phyloP scores from a whole-genome alignment of 2,329 filamentous ascomycete species.

The Fusarium sp. region DNA sequence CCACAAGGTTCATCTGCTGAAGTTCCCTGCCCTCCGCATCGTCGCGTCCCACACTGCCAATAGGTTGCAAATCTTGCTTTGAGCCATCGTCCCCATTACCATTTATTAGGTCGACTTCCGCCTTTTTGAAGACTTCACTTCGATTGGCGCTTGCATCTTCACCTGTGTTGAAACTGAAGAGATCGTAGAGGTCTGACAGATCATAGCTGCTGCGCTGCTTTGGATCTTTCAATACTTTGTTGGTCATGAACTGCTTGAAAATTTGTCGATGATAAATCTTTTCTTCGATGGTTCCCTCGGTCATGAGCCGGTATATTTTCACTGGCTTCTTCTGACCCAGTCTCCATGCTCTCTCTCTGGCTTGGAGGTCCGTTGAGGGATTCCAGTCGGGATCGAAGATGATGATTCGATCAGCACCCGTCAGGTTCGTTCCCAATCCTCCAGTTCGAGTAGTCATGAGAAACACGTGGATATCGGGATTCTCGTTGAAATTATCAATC shows the following conservation, averaged over 20 bases:
- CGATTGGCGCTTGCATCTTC: slow-evolving; percentile 75
- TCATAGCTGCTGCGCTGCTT: slow-evolving; percentile 94
- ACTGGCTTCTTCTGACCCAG: slow-evolving; percentile 95
- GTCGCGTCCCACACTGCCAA: slow-evolving; percentile 12
- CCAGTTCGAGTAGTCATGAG: slow-evolving; percentile 95
- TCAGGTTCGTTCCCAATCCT: slow-evolving; percentile 92
- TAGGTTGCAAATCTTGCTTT: slow-evolving; percentile 16
- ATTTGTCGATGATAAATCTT: slow-evolving; percentile 99
- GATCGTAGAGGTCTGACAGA: slow-evolving; percentile 87
- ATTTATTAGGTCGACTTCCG: slow-evolving; percentile 67
- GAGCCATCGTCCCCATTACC: slow-evolving; percentile 6
- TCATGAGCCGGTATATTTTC: slow-evolving; percentile 97
- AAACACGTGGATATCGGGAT: slow-evolving; percentile 84
- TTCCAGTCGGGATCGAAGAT: slow-evolving; percentile 99
- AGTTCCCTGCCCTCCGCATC: slow-evolving; percentile 54
- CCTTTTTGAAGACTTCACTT: slow-evolving; percentile 86
- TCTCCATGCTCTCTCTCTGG: slow-evolving; percentile 94
- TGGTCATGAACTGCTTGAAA: slow-evolving; percentile 97
- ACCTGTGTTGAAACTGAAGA: slow-evolving; percentile 77
- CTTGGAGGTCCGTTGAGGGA: slow-evolving; percentile 94
- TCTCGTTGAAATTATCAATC: slow-evolving; percentile 92
- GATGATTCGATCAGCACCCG: slow-evolving; percentile 93
- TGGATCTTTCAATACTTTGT: slow-evolving; percentile 94
- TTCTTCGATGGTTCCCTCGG: slow-evolving; percentile 96
- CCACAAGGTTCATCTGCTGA: slow-evolving; percentile 67